phyloP scores from a whole-genome alignment of 352 stramenopile species.

The Thraustochytrium sp. region DNA sequence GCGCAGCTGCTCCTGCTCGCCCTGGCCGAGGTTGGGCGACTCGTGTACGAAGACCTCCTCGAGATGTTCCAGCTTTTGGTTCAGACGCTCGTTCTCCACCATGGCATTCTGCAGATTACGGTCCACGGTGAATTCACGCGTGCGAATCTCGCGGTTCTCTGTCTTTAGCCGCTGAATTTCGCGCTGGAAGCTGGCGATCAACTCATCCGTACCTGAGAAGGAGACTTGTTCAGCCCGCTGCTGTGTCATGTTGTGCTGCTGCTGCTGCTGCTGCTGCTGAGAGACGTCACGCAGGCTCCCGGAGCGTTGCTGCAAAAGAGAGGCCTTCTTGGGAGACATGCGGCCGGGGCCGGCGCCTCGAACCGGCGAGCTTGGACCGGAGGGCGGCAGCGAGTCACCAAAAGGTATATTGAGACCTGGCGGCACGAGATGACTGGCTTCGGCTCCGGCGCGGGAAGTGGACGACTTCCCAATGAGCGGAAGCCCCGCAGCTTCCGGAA shows the following conservation, averaged over 20 bases:
- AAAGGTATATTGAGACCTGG: background rate
- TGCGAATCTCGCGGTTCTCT: slow-evolving; percentile 13
- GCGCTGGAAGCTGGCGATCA: background rate
- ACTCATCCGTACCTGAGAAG: background rate
- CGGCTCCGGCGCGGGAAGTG: background rate
- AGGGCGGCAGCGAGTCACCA: background rate
- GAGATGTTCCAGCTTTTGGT: slow-evolving; percentile 28
- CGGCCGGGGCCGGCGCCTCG: background rate
- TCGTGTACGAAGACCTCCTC: slow-evolving; percentile 37
- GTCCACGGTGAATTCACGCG: slow-evolving; percentile 6
- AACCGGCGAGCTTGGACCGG: background rate
- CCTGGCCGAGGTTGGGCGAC: background rate
- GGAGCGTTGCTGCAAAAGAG: background rate
- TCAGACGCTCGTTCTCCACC: slow-evolving; percentile 22
- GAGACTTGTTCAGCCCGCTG: no score
- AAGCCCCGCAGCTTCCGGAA: background rate
- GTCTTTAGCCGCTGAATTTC: background rate
- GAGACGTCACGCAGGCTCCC: no score
- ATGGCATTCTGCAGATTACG: slow-evolving; percentile 26
- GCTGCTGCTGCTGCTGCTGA: background rate
- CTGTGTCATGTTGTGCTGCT: background rate
- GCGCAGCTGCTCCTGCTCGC: background rate
- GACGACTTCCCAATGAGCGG: background rate
- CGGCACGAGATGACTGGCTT: slow-evolving; percentile 1
- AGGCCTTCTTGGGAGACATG: background rate